Evolutionary conservation across 352 stramenopile species (phyloP), one percentile per base, ranked within the genome.

Genomic region (Phytophthora pisi): DNA sequence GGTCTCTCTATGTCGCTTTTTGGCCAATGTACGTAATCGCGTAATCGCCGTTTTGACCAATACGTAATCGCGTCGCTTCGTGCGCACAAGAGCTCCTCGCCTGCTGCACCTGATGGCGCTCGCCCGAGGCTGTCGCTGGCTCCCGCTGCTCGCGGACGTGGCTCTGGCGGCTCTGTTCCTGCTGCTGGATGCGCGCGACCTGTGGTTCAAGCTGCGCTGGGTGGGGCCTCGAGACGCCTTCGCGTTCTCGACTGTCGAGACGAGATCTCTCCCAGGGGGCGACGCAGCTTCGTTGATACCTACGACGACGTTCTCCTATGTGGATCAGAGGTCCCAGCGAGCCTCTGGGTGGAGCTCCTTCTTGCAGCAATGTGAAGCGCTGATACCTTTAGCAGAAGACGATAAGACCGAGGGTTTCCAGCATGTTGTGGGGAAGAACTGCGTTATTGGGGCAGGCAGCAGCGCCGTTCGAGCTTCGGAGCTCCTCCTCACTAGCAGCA

Each of bases 161-260:
- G 38, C 69, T 9, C 45, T 88, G 43, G 51, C 77, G 1, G n/a
- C 52, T 46, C 20, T 81, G 36, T 61, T 70, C 10, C 53, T 86
- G 16, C 49, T 78, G 38, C 68, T 91, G 55, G 80, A 89, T 43
- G 57, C 64, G 51, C 78, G 82, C 5, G 82, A 91, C 42, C 57
- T 91, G 38, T 84, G 72, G 70, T 89, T 86, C 66, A 91, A 91
- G 66, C 47, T 72, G 53, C 64, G 51, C 2, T 91, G 80, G 82
- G 45, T 91, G 26, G 79, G 82, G 0, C 58, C 76, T 5, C 57
- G 61, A 6, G 72, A 86, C 58, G 31, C 65, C 5, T 86, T 75
- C 59, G 70, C 64, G 0, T 87, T 90, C 45, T 67, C 70, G 42
- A 66, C 65, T 5, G 63, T 70, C 28, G 67, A 75, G 13, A 71